Percentiles rank a stretch among this genome's conserved stretches.
Evolutionary conservation across 2,329 filamentous ascomycete genomes (phyloP).

Genomic region (Rutstroemia sp.): DNA sequence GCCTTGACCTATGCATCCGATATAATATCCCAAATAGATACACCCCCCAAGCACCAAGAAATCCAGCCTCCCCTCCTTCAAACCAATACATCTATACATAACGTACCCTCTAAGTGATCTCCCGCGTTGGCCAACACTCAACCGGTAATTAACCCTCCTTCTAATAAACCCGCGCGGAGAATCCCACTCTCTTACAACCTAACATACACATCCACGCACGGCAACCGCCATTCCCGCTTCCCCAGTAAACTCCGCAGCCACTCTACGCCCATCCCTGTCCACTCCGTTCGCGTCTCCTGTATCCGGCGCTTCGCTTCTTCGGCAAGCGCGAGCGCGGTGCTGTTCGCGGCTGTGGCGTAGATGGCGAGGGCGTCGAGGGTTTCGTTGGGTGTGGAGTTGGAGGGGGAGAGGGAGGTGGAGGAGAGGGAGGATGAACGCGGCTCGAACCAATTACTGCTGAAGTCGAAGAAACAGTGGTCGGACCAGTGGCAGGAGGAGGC

Average conservation of each 20-base stretch:
- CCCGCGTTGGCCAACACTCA: no score
- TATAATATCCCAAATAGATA: no score
- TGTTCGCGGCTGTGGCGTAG: slow-evolving; percentile 46
- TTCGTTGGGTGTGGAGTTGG: slow-evolving; percentile 17
- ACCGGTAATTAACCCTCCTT: no score
- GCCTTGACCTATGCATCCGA: no score
- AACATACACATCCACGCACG: slow-evolving; percentile 84
- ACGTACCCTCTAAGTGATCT: background rate
- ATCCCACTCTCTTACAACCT: slow-evolving; percentile 44
- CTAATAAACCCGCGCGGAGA: background rate
- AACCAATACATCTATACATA: no score
- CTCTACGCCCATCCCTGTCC: slow-evolving; percentile 73
- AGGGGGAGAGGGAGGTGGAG: slow-evolving; percentile 19
- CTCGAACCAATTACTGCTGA: slow-evolving; percentile 85
- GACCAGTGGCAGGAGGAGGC: slow-evolving; percentile 86
- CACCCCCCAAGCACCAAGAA: no score
- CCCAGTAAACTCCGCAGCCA: slow-evolving; percentile 80
- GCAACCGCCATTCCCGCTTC: slow-evolving; percentile 80
- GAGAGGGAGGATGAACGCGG: slow-evolving; percentile 43
- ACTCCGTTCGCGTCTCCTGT: slow-evolving; percentile 46
- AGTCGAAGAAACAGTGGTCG: slow-evolving; percentile 87
- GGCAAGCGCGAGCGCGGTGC: slow-evolving; percentile 61
- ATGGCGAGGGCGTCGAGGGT: slow-evolving; percentile 31
- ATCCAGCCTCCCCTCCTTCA: no score
- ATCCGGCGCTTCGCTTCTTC: slow-evolving; percentile 48